Evolutionary conservation across 108 stramenopile genomes (phyloP).

Genomic region (Poteriospumella lacustris): DNA sequence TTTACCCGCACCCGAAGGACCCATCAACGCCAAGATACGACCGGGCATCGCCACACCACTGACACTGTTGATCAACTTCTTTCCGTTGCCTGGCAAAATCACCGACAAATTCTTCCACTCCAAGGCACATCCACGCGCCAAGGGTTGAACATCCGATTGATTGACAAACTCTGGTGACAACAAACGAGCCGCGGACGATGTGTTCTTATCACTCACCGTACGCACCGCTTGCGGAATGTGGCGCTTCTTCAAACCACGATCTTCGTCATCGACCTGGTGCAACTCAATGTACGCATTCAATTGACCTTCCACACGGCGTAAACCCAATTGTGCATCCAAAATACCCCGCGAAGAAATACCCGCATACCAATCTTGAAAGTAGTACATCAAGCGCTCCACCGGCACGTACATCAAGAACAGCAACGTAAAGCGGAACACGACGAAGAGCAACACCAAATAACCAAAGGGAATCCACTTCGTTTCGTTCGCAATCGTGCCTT

Average conservation of each 20-base stretch:
- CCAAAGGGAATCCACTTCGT: conserved; percentile 37
- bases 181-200: too few relatives aligned
- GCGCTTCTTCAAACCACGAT: too few relatives aligned
- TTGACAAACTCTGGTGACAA: too few relatives aligned
- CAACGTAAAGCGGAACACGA: conserved; percentile 30
- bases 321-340: background rate
- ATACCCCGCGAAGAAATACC: background rate
- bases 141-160: background rate
- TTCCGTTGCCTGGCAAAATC: conserved; percentile 15
- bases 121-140: background rate
- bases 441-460: conserved; percentile 30
- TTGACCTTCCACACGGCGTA: background rate
- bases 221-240: too few relatives aligned
- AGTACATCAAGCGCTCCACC: background rate
- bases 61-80: conserved; percentile 37
- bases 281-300: background rate
- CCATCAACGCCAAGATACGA: conserved; percentile 42
- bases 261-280: background rate
- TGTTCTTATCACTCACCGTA: too few relatives aligned
- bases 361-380: background rate
- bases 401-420: conserved; percentile 35
- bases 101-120: conserved; percentile 31
- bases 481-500: conserved; percentile 13
- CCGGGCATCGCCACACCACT: conserved; percentile 33
- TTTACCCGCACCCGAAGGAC: conserved; percentile 44